These are phyloP conservation scores for Amanita rimosa DNA, from an alignment of 768 basidiomycete species.

Conservation along the genomic window DNA sequence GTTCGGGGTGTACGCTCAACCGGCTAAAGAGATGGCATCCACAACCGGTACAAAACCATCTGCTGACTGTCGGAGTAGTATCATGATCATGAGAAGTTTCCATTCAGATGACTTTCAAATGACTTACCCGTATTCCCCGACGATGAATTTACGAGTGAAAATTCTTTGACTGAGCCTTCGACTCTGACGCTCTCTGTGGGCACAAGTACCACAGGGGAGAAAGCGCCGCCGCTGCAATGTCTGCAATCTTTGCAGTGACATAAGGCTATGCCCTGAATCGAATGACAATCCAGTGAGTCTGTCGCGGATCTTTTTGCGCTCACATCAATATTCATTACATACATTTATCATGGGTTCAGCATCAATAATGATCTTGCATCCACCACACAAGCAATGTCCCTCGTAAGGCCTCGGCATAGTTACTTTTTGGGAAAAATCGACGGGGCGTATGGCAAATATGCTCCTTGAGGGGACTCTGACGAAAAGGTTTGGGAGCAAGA, in stretches of 20 bases:
- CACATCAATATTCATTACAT: not conserved
- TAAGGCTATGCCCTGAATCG: not conserved
- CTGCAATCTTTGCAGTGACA: constrained; percentile 5
- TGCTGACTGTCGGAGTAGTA: not conserved
- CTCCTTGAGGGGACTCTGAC: no score
- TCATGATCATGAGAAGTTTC: no score
- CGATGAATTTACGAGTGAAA: not conserved
- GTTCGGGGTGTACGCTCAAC: not conserved
- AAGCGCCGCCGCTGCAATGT: not conserved
- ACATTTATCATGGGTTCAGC: not conserved
- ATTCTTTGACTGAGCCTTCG: not conserved
- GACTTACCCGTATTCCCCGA: not conserved
- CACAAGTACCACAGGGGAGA: not conserved
- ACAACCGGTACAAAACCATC: constrained; percentile 4
- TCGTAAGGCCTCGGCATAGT: not conserved
- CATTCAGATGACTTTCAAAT: no score
- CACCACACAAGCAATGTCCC: constrained; percentile 3
- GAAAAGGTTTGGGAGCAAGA: no score
- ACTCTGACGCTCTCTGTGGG: not conserved
- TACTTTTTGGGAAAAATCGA: no score
- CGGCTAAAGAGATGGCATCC: constrained; percentile 2
- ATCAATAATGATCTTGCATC: not conserved
- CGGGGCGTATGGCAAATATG: no score
- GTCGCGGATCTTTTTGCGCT: not conserved
- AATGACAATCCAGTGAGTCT: not conserved